Base-by-base conservation (phyloP, 2,329 filamentous ascomycete species). In the Dryadomyces quercivorus region DNA sequence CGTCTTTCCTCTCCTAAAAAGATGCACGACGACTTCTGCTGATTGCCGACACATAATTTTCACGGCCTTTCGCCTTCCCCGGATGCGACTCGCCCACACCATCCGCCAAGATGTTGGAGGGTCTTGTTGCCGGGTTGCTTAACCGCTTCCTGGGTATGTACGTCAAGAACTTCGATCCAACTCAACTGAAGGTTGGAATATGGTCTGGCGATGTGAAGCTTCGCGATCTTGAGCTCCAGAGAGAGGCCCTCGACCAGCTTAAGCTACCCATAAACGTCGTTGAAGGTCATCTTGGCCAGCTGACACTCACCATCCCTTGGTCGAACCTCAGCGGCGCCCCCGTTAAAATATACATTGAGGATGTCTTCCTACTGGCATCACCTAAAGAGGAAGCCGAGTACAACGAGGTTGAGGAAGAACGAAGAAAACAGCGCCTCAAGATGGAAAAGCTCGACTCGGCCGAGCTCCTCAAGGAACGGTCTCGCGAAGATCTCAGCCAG, bases 101-200 rank as follows among this genome's bases (percentile, higher is more conserved):
- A 63, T 63, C 69, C 69, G 69, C 73, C 77, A 77, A 69, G 65
- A 98, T 99, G 93, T 82, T 99, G 74, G 93, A 98, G 80, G 88
- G 91, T 62, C 79, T 99, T 63, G 93, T 97, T 60, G 90, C 93
- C 64, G 94, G 92, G 72, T 78, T 99, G 76, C 85, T 99, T 64
- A 98, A 98, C 76, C 87, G 94, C 75, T 97, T 98, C 73, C 75
- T 99, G 81, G 94, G 93, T 78, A 95, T 97, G 86, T 98, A 98
- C 71, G 92, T 99, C 71, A 91, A 95, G 79, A 97, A 98, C 72
- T 98, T 99, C 69, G 93, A 99, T 70, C 89, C 93, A 54, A 86
- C 89, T 65, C 93, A 98, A 75, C 80, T 99, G 61, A 98, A 98
- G 68, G 91, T 98, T 59, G 93, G 94, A 59, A 98, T 98, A 65